Evolutionary conservation across 2,329 filamentous ascomycete genomes (phyloP), one percentile per base, ranked within the genome.

Genomic region (Cercospora janseana): DNA sequence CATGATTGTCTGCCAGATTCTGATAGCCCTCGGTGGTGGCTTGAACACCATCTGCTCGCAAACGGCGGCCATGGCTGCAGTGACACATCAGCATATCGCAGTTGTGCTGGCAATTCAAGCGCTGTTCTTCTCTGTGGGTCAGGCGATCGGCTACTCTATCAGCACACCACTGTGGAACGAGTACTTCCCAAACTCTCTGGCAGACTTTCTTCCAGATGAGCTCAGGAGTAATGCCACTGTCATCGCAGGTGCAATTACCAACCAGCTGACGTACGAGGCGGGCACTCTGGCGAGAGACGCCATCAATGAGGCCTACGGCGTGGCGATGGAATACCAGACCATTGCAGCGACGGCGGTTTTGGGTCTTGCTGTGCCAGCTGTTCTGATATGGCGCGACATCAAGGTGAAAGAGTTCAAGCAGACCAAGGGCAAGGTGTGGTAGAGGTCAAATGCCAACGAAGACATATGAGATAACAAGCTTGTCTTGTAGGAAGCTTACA

Each of bases 271-370:
- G 3, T 79, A 75, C 53, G 58, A 68, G 0, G 59, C 73, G 6
- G 71, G 73, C 3, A 73, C 60, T 3, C 62, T 68, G 0, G 70
- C 66, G 15, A 63, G 77, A n/a, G 53, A 67, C 12, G 77, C 68
- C 3, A 76, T 78, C 43, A 68, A 74, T 23, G 46, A 66, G 42
- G 62, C 75, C 0, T 80, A 79, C 49, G 74, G 69, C 1, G 71
- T 73, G 28, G 69, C 72, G 4, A 75, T 79, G 65, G 68, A 62
- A 28, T 58, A 63, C 15, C 67, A 74, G 66, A 60, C 73, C 20
- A 70, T 71, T 32, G 69, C 69, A 2, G 58, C 67, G 28, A 64
- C 62, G 8, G 61, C 57, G 5, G 53, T 66, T 18, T 56, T 64
- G 55, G 63, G 55, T 42, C 34, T 70, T 21, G 58, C 42, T 6